A percentile compares a stretch with the other conserved stretches of the same genome.
Conservation (phyloP, 768 basidiomycete genomes). For the Boletus rubroflammeus region DNA sequence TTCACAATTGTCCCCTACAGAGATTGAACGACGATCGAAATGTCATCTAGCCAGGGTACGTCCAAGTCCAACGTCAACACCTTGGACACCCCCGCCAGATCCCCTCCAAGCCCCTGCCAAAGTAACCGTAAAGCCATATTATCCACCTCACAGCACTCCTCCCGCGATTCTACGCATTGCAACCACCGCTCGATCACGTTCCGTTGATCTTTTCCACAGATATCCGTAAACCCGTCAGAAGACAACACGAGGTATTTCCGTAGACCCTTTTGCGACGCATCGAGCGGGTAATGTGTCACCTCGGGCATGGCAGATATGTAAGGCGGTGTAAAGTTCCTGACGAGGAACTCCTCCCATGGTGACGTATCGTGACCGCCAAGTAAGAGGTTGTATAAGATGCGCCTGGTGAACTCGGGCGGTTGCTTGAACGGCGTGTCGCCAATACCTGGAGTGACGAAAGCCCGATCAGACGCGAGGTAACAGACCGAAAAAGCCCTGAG, state of each 20-base stretch:
- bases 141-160: conserved; percentile 13
- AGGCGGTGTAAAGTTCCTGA: conserved; percentile 59
- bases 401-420: conserved; percentile 62
- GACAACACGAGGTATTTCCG: conserved; percentile 58
- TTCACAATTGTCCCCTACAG: conserved; percentile 31
- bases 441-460: conserved; percentile 42
- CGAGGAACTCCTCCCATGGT: conserved; percentile 64
- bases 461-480: conserved; percentile 8
- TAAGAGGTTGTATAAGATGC: conserved; percentile 62
- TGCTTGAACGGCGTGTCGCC: conserved; percentile 74
- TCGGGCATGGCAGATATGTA: conserved; percentile 66
- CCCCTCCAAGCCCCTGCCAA: conserved; percentile 55
- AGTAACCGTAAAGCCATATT: conserved; percentile 60
- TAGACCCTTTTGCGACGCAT: conserved; percentile 20
- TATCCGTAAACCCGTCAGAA: conserved; percentile 65
- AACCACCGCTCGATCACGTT: conserved; percentile 54
- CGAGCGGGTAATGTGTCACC: conserved; percentile 52
- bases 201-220: conserved; percentile 50
- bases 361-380: conserved; percentile 59
- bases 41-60: conserved; percentile 65
- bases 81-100: conserved; percentile 49
- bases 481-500: conserved; percentile 9
- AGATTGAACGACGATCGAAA: conserved; percentile 60
- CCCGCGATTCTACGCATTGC: conserved; percentile 36
- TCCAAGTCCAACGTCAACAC: conserved; percentile 64